Percentiles rank a stretch among this genome's conserved stretches.
Evolutionary conservation across 129 eudicot genomes (phyloP).

Genomic region (Flaveria linearis): DNA sequence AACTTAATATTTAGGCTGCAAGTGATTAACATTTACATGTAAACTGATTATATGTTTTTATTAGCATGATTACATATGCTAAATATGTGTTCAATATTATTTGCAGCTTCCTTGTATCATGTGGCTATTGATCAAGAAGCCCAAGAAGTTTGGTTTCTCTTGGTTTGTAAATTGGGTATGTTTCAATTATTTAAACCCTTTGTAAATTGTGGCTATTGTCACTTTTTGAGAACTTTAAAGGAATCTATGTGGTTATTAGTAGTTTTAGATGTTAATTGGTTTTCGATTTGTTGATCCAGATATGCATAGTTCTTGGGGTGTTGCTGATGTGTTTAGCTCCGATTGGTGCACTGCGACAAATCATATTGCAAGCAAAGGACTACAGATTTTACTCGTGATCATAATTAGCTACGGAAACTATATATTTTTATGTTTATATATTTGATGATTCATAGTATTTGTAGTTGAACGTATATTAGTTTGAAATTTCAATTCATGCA

Average conservation of each 20-base stretch:
- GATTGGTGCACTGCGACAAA: constrained; percentile 44
- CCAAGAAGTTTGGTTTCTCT: constrained; percentile 46
- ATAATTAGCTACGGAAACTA: background rate
- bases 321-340: constrained; percentile 44
- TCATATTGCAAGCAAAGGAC: constrained; percentile 44
- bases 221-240: background rate
- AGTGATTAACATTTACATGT: background rate
- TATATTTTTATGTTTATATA: background rate
- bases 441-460: background rate
- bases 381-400: constrained; percentile 50
- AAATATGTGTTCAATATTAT: constrained; percentile 3
- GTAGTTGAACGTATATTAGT: background rate
- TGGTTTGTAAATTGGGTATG: constrained; percentile 62
- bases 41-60: background rate
- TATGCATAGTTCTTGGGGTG: constrained; percentile 48
- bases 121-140: constrained; percentile 51
- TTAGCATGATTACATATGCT: background rate
- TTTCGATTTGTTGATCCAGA: constrained; percentile 29
- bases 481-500: background rate
- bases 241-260: too few relatives aligned
- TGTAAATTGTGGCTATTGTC: too few relatives aligned
- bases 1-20: background rate
- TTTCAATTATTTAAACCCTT: background rate
- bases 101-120: constrained; percentile 63
- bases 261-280: background rate